These are phyloP conservation scores for Vitis cinerea DNA, from an alignment of 164 flowering plant species.

Conservation along the genomic window DNA sequence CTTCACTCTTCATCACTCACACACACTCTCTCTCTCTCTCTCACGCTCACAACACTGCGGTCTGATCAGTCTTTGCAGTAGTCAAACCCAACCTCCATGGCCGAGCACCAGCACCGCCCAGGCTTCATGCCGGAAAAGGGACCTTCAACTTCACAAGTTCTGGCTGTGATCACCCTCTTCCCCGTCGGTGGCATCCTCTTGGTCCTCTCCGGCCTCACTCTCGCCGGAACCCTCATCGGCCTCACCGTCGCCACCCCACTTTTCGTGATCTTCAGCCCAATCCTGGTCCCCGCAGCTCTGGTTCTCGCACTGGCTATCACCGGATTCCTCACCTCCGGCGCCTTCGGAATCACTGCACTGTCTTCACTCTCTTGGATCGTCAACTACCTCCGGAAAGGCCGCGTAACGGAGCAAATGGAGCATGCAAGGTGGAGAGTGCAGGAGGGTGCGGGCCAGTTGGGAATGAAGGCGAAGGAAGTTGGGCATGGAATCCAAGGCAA, in stretches of 20 bases:
- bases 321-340: conserved; percentile 77
- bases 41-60: neutral
- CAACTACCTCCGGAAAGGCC: conserved; percentile 32
- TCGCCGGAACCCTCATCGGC: conserved; percentile 57
- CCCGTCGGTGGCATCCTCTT: conserved; percentile 76
- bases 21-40: neutral
- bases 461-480: conserved; percentile 46
- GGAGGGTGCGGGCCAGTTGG: conserved; percentile 44
- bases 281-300: conserved; percentile 69
- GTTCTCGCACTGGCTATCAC: conserved; percentile 44
- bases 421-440: conserved; percentile 34
- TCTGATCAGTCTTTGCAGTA: too few relatives aligned
- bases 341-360: conserved; percentile 65
- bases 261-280: conserved; percentile 77
- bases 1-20: neutral
- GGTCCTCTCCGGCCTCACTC: conserved; percentile 54
- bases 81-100: too few relatives aligned
- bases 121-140: conserved; percentile 21
- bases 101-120: conserved; percentile 9
- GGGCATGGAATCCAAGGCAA: conserved; percentile 37
- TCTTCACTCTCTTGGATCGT: conserved; percentile 65
- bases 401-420: conserved; percentile 34
- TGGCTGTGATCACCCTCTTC: conserved; percentile 57
- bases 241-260: conserved; percentile 61
- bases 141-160: conserved; percentile 44